These are phyloP conservation scores for Pseudozyma sp. DNA, from an alignment of 1,284 basidiomycete species.

Conservation along the genomic window DNA sequence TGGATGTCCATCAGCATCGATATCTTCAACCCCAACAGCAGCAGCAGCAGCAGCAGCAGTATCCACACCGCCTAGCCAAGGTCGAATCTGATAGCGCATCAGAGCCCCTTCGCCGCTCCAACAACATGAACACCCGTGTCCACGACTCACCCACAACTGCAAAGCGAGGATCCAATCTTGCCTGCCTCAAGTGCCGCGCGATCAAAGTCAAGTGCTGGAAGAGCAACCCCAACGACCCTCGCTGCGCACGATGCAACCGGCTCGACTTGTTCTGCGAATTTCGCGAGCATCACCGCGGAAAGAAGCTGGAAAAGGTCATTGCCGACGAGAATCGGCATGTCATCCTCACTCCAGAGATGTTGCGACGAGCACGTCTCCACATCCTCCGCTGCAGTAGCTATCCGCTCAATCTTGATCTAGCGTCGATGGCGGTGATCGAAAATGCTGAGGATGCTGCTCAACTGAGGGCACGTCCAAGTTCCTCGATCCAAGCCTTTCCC, in stretches of 20 bases:
- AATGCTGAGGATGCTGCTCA: conserved; percentile 5
- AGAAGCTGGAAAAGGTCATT: conserved; percentile 47
- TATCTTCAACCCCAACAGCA: background rate
- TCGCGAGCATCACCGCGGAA: conserved; percentile 48
- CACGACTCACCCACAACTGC: conserved; percentile 9
- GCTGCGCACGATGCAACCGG: conserved; percentile 41
- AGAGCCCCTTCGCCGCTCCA: background rate
- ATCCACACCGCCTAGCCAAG: conserved; percentile 10
- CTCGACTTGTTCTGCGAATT: conserved; percentile 50
- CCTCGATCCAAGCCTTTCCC: background rate
- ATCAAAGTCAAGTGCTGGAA: conserved; percentile 54
- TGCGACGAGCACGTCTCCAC: conserved; percentile 17
- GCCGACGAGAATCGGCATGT: conserved; percentile 36
- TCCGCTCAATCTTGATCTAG: conserved; percentile 30
- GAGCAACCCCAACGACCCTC: conserved; percentile 38
- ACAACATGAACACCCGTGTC: background rate
- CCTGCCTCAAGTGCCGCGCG: conserved; percentile 48
- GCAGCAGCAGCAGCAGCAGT: conserved; percentile 19
- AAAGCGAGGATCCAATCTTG: conserved; percentile 47
- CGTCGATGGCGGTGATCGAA: background rate
- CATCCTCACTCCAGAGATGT: conserved; percentile 24
- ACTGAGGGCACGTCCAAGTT: background rate
- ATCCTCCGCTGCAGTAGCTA: conserved; percentile 36
- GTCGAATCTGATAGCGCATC: background rate
- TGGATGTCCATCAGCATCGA: conserved; percentile 4